phyloP scores from a whole-genome alignment of 306 rosid species.

The Malus asiatica region DNA sequence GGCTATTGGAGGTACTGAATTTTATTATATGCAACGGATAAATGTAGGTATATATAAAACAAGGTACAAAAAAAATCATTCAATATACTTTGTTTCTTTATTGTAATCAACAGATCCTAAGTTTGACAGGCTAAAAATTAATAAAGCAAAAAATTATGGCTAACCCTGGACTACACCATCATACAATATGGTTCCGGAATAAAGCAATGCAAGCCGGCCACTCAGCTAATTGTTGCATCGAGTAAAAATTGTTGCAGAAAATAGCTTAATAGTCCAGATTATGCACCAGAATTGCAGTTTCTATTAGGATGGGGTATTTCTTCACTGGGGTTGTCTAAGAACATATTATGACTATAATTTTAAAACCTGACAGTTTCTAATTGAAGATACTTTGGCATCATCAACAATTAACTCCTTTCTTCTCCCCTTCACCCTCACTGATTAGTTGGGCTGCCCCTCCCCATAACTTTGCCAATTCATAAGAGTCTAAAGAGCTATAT shows the following conservation, averaged over 20 bases:
- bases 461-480: not conserved
- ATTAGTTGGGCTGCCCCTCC: not conserved
- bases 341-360: not conserved
- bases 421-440: not conserved
- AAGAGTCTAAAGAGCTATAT: not conserved
- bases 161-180: not conserved
- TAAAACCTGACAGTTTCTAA: not conserved
- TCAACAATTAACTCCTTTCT: not conserved
- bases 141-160: not conserved
- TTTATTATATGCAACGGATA: not conserved
- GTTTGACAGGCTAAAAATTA: not conserved
- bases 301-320: not conserved
- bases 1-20: not conserved
- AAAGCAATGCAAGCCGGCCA: not conserved
- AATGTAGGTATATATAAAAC: not conserved
- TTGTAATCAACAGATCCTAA: not conserved
- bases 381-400: conserved; percentile 1
- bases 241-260: not conserved
- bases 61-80: not conserved
- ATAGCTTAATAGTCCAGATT: not conserved
- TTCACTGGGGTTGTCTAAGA: not conserved
- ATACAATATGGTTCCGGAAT: not conserved
- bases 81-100: not conserved
- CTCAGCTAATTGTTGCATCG: not conserved
- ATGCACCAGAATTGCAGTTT: not conserved